A percentile compares a stretch with the other conserved stretches of the same genome.
These are phyloP conservation scores for Cordyceps fumosorosea DNA, from an alignment of 2,329 filamentous ascomycete species.

Conservation along the genomic window DNA sequence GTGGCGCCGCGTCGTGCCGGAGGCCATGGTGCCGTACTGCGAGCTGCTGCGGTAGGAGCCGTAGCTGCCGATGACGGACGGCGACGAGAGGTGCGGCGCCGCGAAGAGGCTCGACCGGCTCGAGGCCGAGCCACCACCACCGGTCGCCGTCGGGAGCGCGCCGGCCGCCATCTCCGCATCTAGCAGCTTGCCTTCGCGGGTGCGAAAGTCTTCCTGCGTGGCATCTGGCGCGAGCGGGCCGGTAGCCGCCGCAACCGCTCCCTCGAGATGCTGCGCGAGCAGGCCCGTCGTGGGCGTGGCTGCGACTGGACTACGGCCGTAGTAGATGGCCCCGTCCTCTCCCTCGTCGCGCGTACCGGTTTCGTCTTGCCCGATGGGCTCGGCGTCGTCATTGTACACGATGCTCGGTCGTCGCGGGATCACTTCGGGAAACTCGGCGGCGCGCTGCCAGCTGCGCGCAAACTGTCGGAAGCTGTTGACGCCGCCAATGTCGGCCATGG, in stretches of 20 bases:
- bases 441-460: conserved; percentile 84
- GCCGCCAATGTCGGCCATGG: conserved; percentile 68
- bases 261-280: conserved; percentile 46
- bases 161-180: conserved; percentile 35
- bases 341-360: conserved; percentile 15
- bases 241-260: conserved; percentile 20
- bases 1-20: conserved; percentile 27
- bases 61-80: conserved; percentile 68
- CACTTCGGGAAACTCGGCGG: conserved; percentile 81
- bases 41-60: conserved; percentile 40
- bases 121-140: conserved; percentile 14
- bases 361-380: conserved; percentile 28
- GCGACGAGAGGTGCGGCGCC: conserved; percentile 56
- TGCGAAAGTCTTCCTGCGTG: conserved; percentile 27
- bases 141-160: neutral
- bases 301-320: conserved; percentile 36
- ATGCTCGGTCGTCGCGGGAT: conserved; percentile 74
- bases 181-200: conserved; percentile 43
- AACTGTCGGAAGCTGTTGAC: conserved; percentile 94
- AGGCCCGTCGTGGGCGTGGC: conserved; percentile 33
- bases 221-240: conserved; percentile 14
- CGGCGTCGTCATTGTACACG: conserved; percentile 46
- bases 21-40: conserved; percentile 47
- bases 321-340: conserved; percentile 28
- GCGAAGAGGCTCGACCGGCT: conserved; percentile 44